Percentiles rank a stretch among this genome's conserved stretches.
Conservation (phyloP, 2,329 filamentous ascomycete species). For the Xylaria sp. region DNA sequence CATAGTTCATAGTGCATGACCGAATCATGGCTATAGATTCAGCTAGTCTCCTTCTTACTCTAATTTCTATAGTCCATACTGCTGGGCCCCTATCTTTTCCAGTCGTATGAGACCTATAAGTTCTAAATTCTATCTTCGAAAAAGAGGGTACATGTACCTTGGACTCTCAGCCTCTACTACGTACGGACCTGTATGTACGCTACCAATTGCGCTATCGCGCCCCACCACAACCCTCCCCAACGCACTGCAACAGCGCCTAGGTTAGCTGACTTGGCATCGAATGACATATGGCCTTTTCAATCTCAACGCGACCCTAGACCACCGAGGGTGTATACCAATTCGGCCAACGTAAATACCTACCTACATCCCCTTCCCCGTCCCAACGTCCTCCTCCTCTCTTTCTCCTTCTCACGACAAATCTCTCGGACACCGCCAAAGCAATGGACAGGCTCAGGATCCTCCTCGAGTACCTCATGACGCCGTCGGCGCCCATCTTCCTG, state of each 20-base stretch:
- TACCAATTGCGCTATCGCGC: not conserved
- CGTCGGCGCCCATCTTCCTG: slow-evolving; percentile 64
- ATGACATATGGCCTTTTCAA: not conserved
- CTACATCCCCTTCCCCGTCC: not conserved
- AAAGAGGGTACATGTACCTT: not conserved
- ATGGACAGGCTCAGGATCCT: slow-evolving; percentile 46
- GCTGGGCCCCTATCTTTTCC: too few relatives aligned
- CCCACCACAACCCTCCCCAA: not conserved
- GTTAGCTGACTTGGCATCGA: not conserved
- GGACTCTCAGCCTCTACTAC: too few relatives aligned
- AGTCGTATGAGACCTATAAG: too few relatives aligned
- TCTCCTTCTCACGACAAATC: slow-evolving; percentile 3
- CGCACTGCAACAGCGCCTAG: not conserved
- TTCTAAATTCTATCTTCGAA: too few relatives aligned
- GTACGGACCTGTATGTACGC: too few relatives aligned
- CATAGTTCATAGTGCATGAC: too few relatives aligned
- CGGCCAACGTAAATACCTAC: not conserved
- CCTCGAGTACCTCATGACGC: slow-evolving; percentile 59
- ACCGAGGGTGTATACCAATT: too few relatives aligned
- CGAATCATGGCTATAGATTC: too few relatives aligned
- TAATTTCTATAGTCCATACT: too few relatives aligned
- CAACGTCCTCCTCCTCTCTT: not conserved
- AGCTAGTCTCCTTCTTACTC: too few relatives aligned
- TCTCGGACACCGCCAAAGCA: not conserved
- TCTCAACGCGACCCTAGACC: not conserved